Evolutionary conservation across 805 yeast species (phyloP).

Genomic region (Saturnispora zaruensis): DNA sequence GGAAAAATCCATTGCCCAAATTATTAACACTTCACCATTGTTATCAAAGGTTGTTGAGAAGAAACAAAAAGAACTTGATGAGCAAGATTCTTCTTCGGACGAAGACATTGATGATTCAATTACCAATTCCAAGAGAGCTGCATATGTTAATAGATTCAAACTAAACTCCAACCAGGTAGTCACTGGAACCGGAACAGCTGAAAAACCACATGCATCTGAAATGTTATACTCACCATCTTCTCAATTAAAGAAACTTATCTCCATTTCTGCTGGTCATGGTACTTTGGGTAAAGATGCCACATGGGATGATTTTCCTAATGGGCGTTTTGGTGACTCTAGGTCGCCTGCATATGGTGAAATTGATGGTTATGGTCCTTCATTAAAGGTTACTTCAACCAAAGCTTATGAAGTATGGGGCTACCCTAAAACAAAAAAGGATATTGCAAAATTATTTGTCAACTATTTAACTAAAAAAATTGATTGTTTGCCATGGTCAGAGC

Average conservation of each 20-base stretch:
- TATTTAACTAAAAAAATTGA: slow-evolving; percentile 70
- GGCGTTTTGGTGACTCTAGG: slow-evolving; percentile 89
- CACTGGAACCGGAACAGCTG: slow-evolving; percentile 17
- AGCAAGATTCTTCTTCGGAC: slow-evolving; percentile 28
- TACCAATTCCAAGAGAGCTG: slow-evolving; percentile 31
- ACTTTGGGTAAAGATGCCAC: slow-evolving; percentile 81
- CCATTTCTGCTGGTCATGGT: slow-evolving; percentile 80
- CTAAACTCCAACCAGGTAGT: slow-evolving; percentile 26
- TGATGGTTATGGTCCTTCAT: slow-evolving; percentile 92
- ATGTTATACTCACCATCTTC: slow-evolving; percentile 19
- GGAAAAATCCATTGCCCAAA: slow-evolving; percentile 85
- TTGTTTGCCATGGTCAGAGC: slow-evolving; percentile 87
- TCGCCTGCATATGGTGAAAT: slow-evolving; percentile 98
- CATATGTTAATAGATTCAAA: slow-evolving; percentile 26
- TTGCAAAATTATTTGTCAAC: slow-evolving; percentile 57
- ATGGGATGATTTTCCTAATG: slow-evolving; percentile 97
- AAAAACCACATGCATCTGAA: slow-evolving; percentile 11
- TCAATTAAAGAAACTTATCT: slow-evolving; percentile 52
- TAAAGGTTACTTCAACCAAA: slow-evolving; percentile 61
- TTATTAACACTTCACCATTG: slow-evolving; percentile 54
- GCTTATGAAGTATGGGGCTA: slow-evolving; percentile 76
- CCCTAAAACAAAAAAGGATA: slow-evolving; percentile 52
- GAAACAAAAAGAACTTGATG: slow-evolving; percentile 31
- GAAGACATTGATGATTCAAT: slow-evolving; percentile 26
- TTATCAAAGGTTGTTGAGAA: slow-evolving; percentile 41